Evolutionary conservation across 495 filamentous ascomycete species (phyloP), one percentile per base, ranked within the genome.

Genomic region (Apodospora peruviana): DNA sequence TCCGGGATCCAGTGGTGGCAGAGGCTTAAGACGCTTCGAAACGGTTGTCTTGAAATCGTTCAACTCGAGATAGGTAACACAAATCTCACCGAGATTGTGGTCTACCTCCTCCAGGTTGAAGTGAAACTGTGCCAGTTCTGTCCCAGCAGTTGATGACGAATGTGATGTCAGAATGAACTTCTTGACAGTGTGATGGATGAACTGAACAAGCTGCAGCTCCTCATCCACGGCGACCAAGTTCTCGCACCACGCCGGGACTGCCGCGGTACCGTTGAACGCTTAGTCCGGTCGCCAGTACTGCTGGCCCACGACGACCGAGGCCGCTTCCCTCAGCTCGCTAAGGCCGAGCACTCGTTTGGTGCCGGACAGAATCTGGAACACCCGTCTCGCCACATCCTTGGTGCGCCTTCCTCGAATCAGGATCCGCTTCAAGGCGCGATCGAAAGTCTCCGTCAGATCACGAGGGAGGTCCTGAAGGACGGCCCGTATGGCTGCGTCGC

Each of bases 221-320:
- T 76, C 71, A 39, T 76, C 71, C 23, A 75, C 54, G n/a, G 47
- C 60, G 24, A 76, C 25, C 10, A 76, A 67, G 43, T 70, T 61
- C 49, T 69, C 70, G 49, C 71, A 76, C 47, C 59, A 66, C 29
- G 53, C 41, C 29, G 73, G 51, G 50, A 50, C 53, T 24, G 55
- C 57, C 48, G 61, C 56, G 44, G 72, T 51, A 40, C 72, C 56
- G 51, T 69, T 72, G 11, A 71, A 11, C 18, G 64, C 52, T 43
- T 47, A 59, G 18, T 54, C 56, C 14, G 58, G 59, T 23, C 68
- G 58, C 65, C 70, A 74, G 11, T 46, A 35, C 19, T 57, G 23
- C 32, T 71, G 53, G 14, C 68, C 64, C 21, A 64, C 60, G 14
- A 61, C 55, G 18, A 76, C 62, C 34, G 68, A 66, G 16, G 74